Percentiles rank a stretch among this genome's conserved stretches.
These are phyloP conservation scores for Echinosophora koreensis DNA, from an alignment of 306 rosid genomes.

Conservation along the genomic window DNA sequence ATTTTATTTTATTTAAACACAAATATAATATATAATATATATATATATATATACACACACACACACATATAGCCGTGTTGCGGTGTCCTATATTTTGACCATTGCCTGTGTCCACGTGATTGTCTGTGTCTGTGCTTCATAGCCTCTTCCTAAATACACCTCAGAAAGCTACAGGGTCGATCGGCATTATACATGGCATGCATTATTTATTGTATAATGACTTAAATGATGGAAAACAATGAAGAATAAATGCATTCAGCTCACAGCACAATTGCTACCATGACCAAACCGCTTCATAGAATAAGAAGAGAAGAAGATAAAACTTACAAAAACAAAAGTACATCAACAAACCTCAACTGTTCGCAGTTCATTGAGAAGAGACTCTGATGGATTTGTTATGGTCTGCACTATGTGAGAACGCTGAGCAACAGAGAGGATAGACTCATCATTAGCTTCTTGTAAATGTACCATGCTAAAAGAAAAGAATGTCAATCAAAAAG, in stretches of 20 bases:
- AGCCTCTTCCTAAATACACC: no score
- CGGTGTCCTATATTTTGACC: no score
- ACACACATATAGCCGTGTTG: no score
- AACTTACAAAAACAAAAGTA: constrained; percentile 22
- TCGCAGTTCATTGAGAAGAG: constrained; percentile 89
- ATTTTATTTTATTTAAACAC: no score
- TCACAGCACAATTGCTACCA: not conserved
- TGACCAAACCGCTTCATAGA: not conserved
- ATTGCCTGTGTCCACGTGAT: no score
- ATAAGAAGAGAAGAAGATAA: constrained; percentile 2
- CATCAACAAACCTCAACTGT: constrained; percentile 81
- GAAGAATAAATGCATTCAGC: constrained; percentile 21
- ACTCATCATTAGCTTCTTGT: constrained; percentile 42
- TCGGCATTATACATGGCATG: constrained; percentile 22
- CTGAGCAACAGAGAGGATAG: constrained; percentile 58
- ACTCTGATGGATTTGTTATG: constrained; percentile 88
- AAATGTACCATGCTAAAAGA: constrained; percentile 26
- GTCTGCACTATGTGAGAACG: constrained; percentile 77
- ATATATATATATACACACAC: no score
- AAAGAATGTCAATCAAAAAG: constrained; percentile 37
- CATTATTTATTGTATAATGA: not conserved
- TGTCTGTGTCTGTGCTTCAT: no score
- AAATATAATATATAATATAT: no score
- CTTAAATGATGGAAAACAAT: constrained; percentile 1
- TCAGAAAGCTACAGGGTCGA: not conserved